Evolutionary conservation across 179 eudicot species (phyloP), one percentile per base, ranked within the genome.

Genomic region (Camellia oleifera): DNA sequence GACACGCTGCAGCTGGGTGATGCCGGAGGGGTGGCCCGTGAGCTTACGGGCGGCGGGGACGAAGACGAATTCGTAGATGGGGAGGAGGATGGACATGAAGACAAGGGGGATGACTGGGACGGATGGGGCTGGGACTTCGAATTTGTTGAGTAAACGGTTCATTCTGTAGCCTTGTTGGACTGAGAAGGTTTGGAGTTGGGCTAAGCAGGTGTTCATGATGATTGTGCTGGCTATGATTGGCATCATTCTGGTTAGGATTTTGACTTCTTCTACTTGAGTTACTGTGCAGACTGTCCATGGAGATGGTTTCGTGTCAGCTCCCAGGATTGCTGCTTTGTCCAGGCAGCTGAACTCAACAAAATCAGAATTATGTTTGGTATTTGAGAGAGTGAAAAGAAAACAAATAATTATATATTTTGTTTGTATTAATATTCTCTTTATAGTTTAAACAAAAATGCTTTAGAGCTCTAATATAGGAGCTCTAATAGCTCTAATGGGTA

Each of bases 171-270:
- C 93, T 82, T 90, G 93, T 53, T 75, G 81, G 46, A 86, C 85
- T 3, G 90, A 90, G 83, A 90, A 86, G 32, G 94, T 89, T 63
- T 88, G 90, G 65, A 91, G 90, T 66, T 91, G 94, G 44, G 92
- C 92, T 72, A 86, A 64, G 45, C 90, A 86, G 4, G 91, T 87
- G 88, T 90, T 89, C 81, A 91, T 69, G 44, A 91, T 66, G 77
- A 91, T 88, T 4, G 92, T 89, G 73, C 92, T 91, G 44, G 81
- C 83, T 72, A 88, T 84, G 67, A 91, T 89, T n/a, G 94, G 94
- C 10, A 91, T 4, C 91, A 91, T 89, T 73, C 92, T 85, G 4
- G 87, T 78, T 50, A 91, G 70, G 72, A 86, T 52, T 69, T 91
- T 89, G 0, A 88, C 86, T 86, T 91, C 94, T 79, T 91, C 94